phyloP scores from a whole-genome alignment of 495 filamentous ascomycete species.

The Neurospora cerealis region DNA sequence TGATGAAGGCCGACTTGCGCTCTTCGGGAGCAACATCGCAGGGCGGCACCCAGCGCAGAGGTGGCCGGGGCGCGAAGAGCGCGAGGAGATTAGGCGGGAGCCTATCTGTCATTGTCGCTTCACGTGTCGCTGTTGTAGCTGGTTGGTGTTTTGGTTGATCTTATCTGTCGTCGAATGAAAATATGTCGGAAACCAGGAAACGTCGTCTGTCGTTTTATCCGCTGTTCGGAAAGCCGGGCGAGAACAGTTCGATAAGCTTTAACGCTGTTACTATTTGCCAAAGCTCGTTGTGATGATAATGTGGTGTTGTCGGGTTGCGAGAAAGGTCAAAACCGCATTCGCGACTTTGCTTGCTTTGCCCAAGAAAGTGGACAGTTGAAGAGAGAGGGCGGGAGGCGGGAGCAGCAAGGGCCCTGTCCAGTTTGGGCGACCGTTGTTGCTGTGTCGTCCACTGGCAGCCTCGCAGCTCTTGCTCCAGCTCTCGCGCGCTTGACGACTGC shows the following conservation, averaged over 20 bases:
- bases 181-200: background rate
- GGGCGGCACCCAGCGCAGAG: constrained; percentile 81
- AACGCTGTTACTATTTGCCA: background rate
- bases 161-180: background rate
- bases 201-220: background rate
- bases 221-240: background rate
- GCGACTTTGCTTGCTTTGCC: background rate
- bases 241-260: background rate
- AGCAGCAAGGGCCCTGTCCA: background rate
- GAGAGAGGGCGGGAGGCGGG: background rate
- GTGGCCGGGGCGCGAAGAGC: constrained; percentile 88
- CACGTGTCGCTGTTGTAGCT: background rate
- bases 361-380: background rate
- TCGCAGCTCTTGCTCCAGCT: background rate
- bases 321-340: background rate
- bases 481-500: background rate
- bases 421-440: background rate
- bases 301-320: background rate
- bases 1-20: constrained; percentile 60
- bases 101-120: constrained; percentile 73
- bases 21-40: constrained; percentile 76
- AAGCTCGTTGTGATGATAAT: background rate
- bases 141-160: background rate
- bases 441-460: background rate
- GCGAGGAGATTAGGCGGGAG: constrained; percentile 85